Percentiles rank a stretch among this genome's conserved stretches.
Conservation (phyloP, 257 asterid genomes). For the Ajuga chamaepitys region DNA sequence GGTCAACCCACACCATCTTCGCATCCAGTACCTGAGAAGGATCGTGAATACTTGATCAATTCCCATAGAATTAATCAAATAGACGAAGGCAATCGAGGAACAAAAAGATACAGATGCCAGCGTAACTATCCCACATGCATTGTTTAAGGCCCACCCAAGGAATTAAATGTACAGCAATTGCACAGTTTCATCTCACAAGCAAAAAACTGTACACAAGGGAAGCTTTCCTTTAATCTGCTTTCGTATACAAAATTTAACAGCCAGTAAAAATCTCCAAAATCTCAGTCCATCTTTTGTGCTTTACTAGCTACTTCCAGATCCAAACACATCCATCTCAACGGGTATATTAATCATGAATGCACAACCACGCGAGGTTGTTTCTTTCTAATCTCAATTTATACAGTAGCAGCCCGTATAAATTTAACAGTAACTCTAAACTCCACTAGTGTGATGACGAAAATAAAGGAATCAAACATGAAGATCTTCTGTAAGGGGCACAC, state of each 20-base stretch:
- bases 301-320: neutral
- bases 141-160: neutral
- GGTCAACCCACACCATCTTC: conserved; percentile 90
- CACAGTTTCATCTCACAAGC: neutral
- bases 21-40: conserved; percentile 65
- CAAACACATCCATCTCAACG: neutral
- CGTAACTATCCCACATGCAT: neutral
- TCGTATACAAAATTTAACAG: neutral
- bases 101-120: neutral
- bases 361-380: neutral
- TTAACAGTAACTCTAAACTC: neutral
- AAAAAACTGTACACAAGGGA: neutral
- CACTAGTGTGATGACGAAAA: neutral
- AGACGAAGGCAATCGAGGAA: neutral
- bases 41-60: neutral
- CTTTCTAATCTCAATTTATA: neutral
- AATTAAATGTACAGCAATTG: neutral
- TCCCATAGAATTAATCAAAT: conserved; percentile 1
- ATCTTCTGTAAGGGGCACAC: neutral
- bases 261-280: neutral
- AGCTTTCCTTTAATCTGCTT: neutral
- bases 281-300: neutral
- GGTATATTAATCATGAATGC: neutral
- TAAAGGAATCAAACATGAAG: neutral
- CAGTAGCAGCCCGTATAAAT: neutral